A percentile compares a stretch with the other conserved stretches of the same genome.
Evolutionary conservation across 2,329 filamentous ascomycete genomes (phyloP).

Genomic region (Pyrenochaeta sp.): DNA sequence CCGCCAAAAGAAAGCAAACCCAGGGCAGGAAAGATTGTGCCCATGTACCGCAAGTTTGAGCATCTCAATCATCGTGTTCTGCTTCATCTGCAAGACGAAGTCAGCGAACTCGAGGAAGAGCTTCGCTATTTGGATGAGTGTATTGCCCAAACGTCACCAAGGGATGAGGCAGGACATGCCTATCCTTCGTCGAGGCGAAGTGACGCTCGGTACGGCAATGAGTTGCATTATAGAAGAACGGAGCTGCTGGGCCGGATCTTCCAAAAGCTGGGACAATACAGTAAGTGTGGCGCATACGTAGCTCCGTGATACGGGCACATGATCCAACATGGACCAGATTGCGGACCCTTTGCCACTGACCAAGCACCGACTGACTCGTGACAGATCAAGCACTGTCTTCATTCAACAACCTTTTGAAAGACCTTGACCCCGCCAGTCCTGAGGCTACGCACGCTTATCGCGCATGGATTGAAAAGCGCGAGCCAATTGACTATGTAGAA

Average conservation of each 20-base stretch:
- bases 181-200: conserved; percentile 67
- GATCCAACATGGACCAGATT: background rate
- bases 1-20: conserved; percentile 30
- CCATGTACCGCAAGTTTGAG: conserved; percentile 85
- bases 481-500: conserved; percentile 67
- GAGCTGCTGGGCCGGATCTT: conserved; percentile 70
- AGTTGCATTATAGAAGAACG: conserved; percentile 68
- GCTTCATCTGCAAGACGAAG: conserved; percentile 84
- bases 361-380: conserved; percentile 20
- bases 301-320: background rate
- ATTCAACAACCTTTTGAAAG: conserved; percentile 63
- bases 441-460: conserved; percentile 65
- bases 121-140: conserved; percentile 73
- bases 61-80: conserved; percentile 82
- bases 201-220: conserved; percentile 63
- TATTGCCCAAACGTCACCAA: conserved; percentile 54
- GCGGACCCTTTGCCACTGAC: conserved; percentile 5
- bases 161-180: conserved; percentile 34
- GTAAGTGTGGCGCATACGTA: conserved; percentile 51
- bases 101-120: conserved; percentile 81
- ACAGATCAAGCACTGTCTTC: conserved; percentile 64
- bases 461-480: conserved; percentile 63
- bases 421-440: conserved; percentile 58
- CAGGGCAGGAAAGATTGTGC: conserved; percentile 46
- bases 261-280: conserved; percentile 73